Conservation (phyloP, 768 basidiomycete genomes). For the Phlebiopsis flavidoalba region DNA sequence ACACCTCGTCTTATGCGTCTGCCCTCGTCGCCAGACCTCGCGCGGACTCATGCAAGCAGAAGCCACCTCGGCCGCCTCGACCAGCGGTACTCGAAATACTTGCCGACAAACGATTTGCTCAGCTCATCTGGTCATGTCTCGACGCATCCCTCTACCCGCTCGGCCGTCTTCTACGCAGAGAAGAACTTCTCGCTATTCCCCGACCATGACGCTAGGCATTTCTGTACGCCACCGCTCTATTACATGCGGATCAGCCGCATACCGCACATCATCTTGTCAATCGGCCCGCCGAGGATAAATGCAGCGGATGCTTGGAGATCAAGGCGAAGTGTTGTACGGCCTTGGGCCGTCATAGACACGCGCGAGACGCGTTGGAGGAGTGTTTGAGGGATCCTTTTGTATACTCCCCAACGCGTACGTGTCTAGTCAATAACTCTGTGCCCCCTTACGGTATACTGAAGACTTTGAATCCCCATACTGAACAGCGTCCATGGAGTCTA, state of each 20-base stretch:
- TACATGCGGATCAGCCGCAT: conserved; percentile 64
- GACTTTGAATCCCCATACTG: not conserved
- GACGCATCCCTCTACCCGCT: conserved; percentile 73
- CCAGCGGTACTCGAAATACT: conserved; percentile 51
- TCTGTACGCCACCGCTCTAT: conserved; percentile 76
- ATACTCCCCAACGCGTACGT: conserved; percentile 59
- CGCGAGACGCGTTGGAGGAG: conserved; percentile 64
- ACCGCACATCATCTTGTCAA: conserved; percentile 72
- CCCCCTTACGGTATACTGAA: not conserved
- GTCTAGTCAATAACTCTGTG: not conserved
- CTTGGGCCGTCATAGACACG: conserved; percentile 73
- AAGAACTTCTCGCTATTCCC: conserved; percentile 70
- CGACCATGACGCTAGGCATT: conserved; percentile 79
- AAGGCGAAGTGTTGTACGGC: conserved; percentile 70
- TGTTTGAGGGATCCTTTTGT: conserved; percentile 48
- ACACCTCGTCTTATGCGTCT: not conserved
- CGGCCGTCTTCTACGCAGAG: conserved; percentile 89
- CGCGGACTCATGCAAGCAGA: conserved; percentile 52
- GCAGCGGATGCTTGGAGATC: conserved; percentile 73
- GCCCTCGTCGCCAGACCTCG: conserved; percentile 4
- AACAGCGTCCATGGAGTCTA: conserved; percentile 50
- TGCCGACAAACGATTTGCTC: conserved; percentile 65
- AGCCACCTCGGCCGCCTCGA: conserved; percentile 37
- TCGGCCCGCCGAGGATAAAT: conserved; percentile 52
- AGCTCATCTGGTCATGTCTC: conserved; percentile 78